Evolutionary conservation across 371 early-diverging fungal genomes (phyloP).

Genomic region (Mortierella sp.): DNA sequence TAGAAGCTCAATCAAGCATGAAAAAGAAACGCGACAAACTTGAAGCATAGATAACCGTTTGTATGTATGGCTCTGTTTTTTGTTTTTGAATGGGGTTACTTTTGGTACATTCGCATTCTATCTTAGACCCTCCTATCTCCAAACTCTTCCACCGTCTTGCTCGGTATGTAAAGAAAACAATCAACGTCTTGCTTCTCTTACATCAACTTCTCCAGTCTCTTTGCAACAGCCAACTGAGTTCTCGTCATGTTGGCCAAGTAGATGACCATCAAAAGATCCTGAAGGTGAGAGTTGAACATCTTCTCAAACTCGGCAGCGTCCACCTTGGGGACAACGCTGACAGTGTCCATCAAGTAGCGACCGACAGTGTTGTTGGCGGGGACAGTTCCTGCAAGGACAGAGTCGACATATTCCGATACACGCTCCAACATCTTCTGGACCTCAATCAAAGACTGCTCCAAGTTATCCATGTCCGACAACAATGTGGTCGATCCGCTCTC

Average conservation of each 20-base stretch:
- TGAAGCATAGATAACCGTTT: background rate
- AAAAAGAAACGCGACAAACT: background rate
- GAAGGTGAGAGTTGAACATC: slow-evolving; percentile 92
- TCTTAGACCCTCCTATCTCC: background rate
- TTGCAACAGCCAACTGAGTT: slow-evolving; percentile 93
- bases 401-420: slow-evolving; percentile 86
- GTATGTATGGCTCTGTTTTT: background rate
- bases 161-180: background rate
- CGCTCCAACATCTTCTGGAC: slow-evolving; percentile 89
- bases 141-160: background rate
- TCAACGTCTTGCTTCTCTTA: slow-evolving; percentile 39
- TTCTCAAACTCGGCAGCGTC: slow-evolving; percentile 88
- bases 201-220: slow-evolving; percentile 86
- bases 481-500: slow-evolving; percentile 70
- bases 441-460: slow-evolving; percentile 84
- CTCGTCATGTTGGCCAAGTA: slow-evolving; percentile 96
- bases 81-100: slow-evolving; percentile 3
- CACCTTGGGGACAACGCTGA: slow-evolving; percentile 91
- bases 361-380: slow-evolving; percentile 88
- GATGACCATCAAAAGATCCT: slow-evolving; percentile 95
- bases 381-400: slow-evolving; percentile 79
- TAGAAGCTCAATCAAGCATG: background rate
- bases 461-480: slow-evolving; percentile 90
- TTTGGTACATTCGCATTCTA: slow-evolving; percentile 4
- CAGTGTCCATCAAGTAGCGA: slow-evolving; percentile 93